phyloP scores from a whole-genome alignment of 2,329 filamentous ascomycete species.

The Zymoseptoria brevis region DNA sequence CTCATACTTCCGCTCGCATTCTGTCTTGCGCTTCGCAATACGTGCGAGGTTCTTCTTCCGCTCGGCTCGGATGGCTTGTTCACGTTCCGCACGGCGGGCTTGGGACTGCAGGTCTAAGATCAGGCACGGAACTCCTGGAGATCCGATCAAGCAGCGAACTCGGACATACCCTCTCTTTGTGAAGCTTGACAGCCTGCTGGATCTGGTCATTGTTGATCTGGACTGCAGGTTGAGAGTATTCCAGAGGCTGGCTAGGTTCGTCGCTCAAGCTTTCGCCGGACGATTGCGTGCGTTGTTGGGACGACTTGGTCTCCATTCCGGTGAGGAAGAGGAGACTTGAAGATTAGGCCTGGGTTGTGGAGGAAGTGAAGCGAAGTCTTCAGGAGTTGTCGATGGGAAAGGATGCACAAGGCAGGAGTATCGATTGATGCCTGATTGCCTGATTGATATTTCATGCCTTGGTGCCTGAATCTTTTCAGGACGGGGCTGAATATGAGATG shows the following conservation, averaged over 20 bases:
- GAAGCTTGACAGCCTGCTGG: background rate
- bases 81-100: constrained; percentile 4
- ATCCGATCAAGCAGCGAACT: background rate
- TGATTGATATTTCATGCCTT: background rate
- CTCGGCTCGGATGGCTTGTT: constrained; percentile 9
- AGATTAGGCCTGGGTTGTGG: background rate
- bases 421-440: background rate
- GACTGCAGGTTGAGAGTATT: background rate
- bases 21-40: constrained; percentile 7
- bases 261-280: background rate
- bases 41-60: constrained; percentile 5
- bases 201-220: background rate
- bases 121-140: background rate
- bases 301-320: background rate
- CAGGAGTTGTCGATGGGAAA: background rate
- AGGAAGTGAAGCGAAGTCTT: background rate
- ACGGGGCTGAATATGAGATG: background rate
- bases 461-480: background rate
- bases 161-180: background rate
- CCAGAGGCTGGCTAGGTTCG: background rate
- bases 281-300: background rate
- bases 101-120: constrained; percentile 1
- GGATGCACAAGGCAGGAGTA: background rate
- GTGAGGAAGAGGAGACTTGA: background rate
- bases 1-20: constrained; percentile 2